Percentiles rank a stretch among this genome's conserved stretches.
phyloP scores from a whole-genome alignment of 2,329 filamentous ascomycete species.

The Apiospora marii region DNA sequence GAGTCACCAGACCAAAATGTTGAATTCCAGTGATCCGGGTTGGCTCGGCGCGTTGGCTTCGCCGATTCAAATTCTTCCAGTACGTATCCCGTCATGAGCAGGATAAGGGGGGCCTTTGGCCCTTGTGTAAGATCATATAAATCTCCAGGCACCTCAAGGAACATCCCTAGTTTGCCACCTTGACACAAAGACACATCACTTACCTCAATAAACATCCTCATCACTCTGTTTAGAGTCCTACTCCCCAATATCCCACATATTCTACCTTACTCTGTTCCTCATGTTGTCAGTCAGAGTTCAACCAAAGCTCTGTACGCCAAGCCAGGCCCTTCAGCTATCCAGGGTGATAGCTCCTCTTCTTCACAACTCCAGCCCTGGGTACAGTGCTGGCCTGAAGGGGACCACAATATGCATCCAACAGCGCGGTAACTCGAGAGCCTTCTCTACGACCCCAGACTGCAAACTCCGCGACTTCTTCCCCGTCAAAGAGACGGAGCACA shows the following conservation, averaged over 20 bases:
- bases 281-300: constrained; percentile 44
- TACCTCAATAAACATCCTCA: constrained; percentile 1
- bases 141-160: constrained; percentile 22
- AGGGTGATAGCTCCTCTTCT: constrained; percentile 36
- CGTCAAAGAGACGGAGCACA: constrained; percentile 64
- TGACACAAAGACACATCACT: constrained; percentile 7
- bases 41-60: background rate
- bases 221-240: background rate
- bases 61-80: background rate
- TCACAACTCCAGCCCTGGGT: constrained; percentile 33
- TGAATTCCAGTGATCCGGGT: background rate
- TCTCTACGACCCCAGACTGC: constrained; percentile 57
- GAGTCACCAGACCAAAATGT: background rate
- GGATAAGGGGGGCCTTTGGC: background rate
- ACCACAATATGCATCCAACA: constrained; percentile 36
- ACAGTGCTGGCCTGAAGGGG: constrained; percentile 40
- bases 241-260: constrained; percentile 25
- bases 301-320: constrained; percentile 41
- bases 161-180: constrained; percentile 3
- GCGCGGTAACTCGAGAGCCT: constrained; percentile 44
- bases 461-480: constrained; percentile 70
- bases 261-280: constrained; percentile 13
- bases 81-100: constrained; percentile 1
- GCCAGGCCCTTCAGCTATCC: constrained; percentile 41
- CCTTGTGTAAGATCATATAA: constrained; percentile 1